phyloP scores from a whole-genome alignment of 305 asterid genomes.

The Fraxinus baroniana region DNA sequence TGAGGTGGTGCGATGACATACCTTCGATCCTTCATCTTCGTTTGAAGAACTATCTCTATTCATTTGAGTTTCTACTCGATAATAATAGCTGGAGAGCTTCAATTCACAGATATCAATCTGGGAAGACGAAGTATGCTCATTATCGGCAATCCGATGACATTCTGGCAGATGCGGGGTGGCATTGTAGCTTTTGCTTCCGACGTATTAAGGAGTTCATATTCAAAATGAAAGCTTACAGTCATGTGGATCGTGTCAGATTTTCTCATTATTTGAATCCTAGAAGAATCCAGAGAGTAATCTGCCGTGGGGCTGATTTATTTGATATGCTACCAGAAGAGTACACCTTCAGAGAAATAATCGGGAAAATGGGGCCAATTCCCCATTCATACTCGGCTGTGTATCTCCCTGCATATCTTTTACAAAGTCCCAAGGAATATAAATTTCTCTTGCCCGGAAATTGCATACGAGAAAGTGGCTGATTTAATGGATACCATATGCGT shows the following conservation, averaged over 20 bases:
- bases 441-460: slow-evolving; percentile 91
- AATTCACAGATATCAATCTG: slow-evolving; percentile 71
- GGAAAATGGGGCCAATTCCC: slow-evolving; percentile 94
- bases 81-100: slow-evolving; percentile 96
- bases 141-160: slow-evolving; percentile 77
- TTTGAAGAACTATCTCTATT: slow-evolving; percentile 76
- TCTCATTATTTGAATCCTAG: slow-evolving; percentile 73
- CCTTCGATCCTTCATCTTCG: slow-evolving; percentile 82
- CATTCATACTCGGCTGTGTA: slow-evolving; percentile 93
- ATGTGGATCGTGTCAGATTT: slow-evolving; percentile 78
- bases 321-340: slow-evolving; percentile 98
- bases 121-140: slow-evolving; percentile 86
- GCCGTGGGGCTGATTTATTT: slow-evolving; percentile 83
- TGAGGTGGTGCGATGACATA: slow-evolving; percentile 87
- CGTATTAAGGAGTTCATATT: slow-evolving; percentile 69
- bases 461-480: slow-evolving; percentile 66
- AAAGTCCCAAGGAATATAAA: slow-evolving; percentile 60
- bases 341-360: slow-evolving; percentile 79
- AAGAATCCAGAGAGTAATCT: slow-evolving; percentile 77
- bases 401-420: slow-evolving; percentile 82
- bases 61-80: slow-evolving; percentile 83
- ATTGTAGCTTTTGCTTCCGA: slow-evolving; percentile 90
- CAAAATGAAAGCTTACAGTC: slow-evolving; percentile 98
- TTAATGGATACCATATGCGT: slow-evolving; percentile 1
- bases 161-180: slow-evolving; percentile 94